These are phyloP conservation scores for Diplodia sapinea DNA, from an alignment of 2,329 filamentous ascomycete species.

Conservation along the genomic window DNA sequence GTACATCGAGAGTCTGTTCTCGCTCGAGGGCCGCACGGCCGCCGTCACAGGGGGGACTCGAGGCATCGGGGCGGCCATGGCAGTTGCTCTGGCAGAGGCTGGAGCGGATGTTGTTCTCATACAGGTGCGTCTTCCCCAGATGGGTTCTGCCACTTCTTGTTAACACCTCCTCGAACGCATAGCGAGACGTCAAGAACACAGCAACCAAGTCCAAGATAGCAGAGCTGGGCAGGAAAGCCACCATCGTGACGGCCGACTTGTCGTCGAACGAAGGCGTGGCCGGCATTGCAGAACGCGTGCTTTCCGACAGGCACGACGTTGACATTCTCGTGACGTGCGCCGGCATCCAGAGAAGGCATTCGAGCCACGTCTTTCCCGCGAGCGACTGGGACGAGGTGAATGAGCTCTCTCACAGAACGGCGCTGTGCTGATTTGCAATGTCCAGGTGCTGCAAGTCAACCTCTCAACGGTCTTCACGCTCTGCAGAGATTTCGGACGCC, in stretches of 20 bases:
- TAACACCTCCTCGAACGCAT: not conserved
- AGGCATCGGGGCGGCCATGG: conserved; percentile 59
- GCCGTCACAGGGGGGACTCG: conserved; percentile 57
- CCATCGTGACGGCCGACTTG: not conserved
- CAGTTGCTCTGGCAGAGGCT: conserved; percentile 56
- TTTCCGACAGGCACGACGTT: conserved; percentile 67
- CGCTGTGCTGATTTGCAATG: not conserved
- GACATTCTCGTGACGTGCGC: conserved; percentile 85
- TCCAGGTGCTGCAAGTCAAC: conserved; percentile 78
- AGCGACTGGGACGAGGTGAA: conserved; percentile 75
- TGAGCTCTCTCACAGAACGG: not conserved
- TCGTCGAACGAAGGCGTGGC: conserved; percentile 57
- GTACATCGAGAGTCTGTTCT: conserved; percentile 53
- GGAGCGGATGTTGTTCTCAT: conserved; percentile 58
- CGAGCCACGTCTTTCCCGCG: conserved; percentile 75
- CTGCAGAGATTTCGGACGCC: conserved; percentile 74
- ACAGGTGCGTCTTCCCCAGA: conserved; percentile 41
- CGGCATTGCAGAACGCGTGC: conserved; percentile 63
- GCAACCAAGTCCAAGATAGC: not conserved
- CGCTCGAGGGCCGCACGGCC: conserved; percentile 56
- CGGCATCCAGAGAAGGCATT: conserved; percentile 81
- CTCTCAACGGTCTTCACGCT: conserved; percentile 80
- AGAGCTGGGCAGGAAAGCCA: not conserved
- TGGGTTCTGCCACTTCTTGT: too few relatives aligned
- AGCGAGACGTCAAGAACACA: not conserved